Evolutionary conservation across 305 asterid species (phyloP).

Genomic region (Rubia peregrina): DNA sequence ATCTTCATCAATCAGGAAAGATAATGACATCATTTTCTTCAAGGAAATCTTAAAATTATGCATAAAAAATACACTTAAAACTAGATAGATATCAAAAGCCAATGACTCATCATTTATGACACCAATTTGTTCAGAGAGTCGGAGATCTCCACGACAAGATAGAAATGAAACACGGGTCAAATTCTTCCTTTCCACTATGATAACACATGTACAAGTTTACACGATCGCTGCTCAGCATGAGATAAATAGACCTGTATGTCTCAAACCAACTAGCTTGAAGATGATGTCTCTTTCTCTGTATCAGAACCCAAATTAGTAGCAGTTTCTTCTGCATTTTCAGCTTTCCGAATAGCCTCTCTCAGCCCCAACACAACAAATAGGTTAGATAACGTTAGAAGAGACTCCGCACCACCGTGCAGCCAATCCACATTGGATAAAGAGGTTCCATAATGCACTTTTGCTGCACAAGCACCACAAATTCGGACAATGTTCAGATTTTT

Average conservation of each 20-base stretch:
- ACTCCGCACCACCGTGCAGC: constrained; percentile 95
- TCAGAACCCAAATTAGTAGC: constrained; percentile 27
- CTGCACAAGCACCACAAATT: constrained; percentile 29
- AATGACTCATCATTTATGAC: not conserved
- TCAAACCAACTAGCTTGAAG: constrained; percentile 28
- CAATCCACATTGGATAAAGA: constrained; percentile 82
- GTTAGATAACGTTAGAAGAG: constrained; percentile 75
- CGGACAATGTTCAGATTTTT: constrained; percentile 15
- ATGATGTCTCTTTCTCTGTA: constrained; percentile 38
- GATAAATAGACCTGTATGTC: constrained; percentile 1
- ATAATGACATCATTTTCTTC: not conserved
- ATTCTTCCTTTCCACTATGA: not conserved
- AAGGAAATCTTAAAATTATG: not conserved
- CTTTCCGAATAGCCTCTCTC: constrained; percentile 55
- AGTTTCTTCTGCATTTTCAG: constrained; percentile 29
- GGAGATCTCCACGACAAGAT: not conserved
- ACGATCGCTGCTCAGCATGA: not conserved
- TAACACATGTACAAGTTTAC: not conserved
- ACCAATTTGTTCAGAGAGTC: not conserved
- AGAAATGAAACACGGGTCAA: not conserved
- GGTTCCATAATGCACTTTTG: constrained; percentile 83
- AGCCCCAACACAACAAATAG: constrained; percentile 83
- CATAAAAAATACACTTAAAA: not conserved
- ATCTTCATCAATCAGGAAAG: not conserved
- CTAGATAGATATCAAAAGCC: not conserved